Conservation (phyloP, 2,329 filamentous ascomycete genomes). For the Nothomitra cinnamomea region DNA sequence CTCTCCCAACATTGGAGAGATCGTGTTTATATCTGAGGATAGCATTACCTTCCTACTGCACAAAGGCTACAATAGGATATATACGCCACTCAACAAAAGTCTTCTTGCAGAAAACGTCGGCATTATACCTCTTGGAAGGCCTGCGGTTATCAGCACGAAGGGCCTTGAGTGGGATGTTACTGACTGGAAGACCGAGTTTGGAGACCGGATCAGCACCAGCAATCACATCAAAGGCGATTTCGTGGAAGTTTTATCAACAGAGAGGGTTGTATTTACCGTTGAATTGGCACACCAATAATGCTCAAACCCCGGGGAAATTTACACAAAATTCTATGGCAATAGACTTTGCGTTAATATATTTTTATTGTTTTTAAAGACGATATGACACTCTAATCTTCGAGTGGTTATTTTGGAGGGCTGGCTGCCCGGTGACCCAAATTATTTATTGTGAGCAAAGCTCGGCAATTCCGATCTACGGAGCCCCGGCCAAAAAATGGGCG, state of each 20-base stretch:
- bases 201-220: conserved; percentile 59
- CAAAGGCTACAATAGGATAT: conserved; percentile 48
- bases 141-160: conserved; percentile 56
- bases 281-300: conserved; percentile 33
- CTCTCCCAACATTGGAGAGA: conserved; percentile 20
- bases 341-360: too few species aligned
- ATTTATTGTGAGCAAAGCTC: too few species aligned
- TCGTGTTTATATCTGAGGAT: conserved; percentile 69
- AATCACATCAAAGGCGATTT: conserved; percentile 51
- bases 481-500: neutral
- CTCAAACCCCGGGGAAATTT: conserved; percentile 10
- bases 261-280: conserved; percentile 58
- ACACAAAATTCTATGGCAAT: too few species aligned
- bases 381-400: too few species aligned
- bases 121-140: conserved; percentile 69
- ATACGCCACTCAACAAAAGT: conserved; percentile 32
- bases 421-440: too few species aligned
- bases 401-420: too few species aligned
- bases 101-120: conserved; percentile 66
- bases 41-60: conserved; percentile 72
- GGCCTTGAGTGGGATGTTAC: conserved; percentile 85
- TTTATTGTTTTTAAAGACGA: too few species aligned
- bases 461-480: too few species aligned
- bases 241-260: conserved; percentile 44
- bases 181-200: conserved; percentile 63